These are phyloP conservation scores for Melaleuca alternifolia DNA, from an alignment of 345 rosid genomes.

Conservation along the genomic window DNA sequence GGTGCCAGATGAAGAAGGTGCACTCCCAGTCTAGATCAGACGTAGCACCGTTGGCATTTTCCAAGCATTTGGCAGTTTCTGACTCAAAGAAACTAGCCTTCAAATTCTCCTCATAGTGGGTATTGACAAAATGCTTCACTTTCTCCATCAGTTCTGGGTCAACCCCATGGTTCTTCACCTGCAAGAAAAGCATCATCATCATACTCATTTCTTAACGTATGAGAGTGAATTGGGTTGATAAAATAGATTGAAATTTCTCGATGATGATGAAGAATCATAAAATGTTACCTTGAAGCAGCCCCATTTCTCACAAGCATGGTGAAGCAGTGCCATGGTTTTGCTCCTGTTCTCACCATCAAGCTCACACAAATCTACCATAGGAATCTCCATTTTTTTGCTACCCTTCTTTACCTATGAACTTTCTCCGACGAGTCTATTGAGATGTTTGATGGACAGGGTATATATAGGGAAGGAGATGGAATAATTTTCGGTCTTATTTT, in stretches of 20 bases:
- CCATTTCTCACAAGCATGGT: slow-evolving; percentile 80
- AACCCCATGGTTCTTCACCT: slow-evolving; percentile 81
- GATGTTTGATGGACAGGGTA: neutral
- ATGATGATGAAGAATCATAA: neutral
- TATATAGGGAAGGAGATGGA: neutral
- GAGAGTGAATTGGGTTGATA: neutral
- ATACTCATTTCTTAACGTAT: neutral
- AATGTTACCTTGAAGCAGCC: slow-evolving; percentile 67
- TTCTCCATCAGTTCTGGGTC: slow-evolving; percentile 68
- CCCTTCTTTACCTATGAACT: neutral
- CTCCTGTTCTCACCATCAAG: slow-evolving; percentile 47
- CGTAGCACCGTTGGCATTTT: neutral
- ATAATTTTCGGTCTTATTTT: neutral
- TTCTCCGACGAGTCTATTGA: neutral
- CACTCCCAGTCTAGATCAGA: slow-evolving; percentile 76
- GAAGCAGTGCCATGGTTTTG: slow-evolving; percentile 54
- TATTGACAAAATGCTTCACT: slow-evolving; percentile 56
- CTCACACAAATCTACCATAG: slow-evolving; percentile 50
- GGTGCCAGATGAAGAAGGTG: slow-evolving; percentile 67
- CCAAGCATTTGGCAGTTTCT: slow-evolving; percentile 44
- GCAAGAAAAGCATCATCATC: neutral
- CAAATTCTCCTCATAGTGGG: slow-evolving; percentile 60
- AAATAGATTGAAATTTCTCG: neutral
- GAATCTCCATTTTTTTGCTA: slow-evolving; percentile 39
- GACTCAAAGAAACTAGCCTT: slow-evolving; percentile 60